These are phyloP conservation scores for Mallotus repandus DNA, from an alignment of 441 rosid species.

Conservation along the genomic window DNA sequence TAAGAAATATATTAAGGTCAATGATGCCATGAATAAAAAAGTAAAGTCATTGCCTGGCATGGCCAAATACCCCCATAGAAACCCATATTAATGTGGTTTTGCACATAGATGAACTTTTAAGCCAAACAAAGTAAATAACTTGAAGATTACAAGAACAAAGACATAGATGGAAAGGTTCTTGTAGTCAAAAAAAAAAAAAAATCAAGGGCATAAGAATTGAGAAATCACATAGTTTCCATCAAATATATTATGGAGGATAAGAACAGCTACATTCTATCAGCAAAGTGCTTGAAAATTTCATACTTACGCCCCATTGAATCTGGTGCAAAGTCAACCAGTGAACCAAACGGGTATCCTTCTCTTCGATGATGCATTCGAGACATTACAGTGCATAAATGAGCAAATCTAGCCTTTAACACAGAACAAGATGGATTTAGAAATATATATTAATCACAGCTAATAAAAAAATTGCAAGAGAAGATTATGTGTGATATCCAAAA, in stretches of 20 bases:
- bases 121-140: slow-evolving; percentile 7
- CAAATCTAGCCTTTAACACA: slow-evolving; percentile 82
- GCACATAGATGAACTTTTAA: neutral
- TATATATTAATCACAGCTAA: slow-evolving; percentile 7
- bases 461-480: slow-evolving; percentile 10
- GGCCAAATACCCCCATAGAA: neutral
- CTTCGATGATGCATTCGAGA: slow-evolving; percentile 97
- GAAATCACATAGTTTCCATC: neutral
- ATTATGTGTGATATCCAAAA: slow-evolving; percentile 12
- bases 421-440: slow-evolving; percentile 20
- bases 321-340: slow-evolving; percentile 92
- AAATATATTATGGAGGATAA: neutral
- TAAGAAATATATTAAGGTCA: slow-evolving; percentile 8
- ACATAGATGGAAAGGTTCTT: neutral
- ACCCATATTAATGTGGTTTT: neutral
- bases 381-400: slow-evolving; percentile 95
- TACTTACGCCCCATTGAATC: slow-evolving; percentile 93
- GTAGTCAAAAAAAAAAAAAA: neutral
- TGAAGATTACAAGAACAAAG: neutral
- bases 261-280: neutral
- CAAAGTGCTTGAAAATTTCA: slow-evolving; percentile 22
- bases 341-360: slow-evolving; percentile 99
- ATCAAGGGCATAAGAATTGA: neutral
- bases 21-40: neutral
- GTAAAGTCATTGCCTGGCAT: neutral